phyloP scores from a whole-genome alignment of 495 filamentous ascomycete species.

The Xylaria telfairii region DNA sequence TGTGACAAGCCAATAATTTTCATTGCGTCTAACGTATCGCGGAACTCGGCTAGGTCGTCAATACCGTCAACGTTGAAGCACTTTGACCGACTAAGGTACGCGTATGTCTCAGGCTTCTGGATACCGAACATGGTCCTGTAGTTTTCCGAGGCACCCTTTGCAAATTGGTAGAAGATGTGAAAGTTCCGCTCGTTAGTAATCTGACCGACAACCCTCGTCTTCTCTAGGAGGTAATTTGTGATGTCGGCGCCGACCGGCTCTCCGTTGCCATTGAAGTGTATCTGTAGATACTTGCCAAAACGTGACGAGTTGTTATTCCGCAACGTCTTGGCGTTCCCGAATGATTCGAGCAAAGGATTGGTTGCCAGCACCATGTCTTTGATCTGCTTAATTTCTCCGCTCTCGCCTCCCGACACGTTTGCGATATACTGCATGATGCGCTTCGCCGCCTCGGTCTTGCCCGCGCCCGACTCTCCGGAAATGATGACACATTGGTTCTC shows the following conservation, averaged over 20 bases:
- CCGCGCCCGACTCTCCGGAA: constrained; percentile 96
- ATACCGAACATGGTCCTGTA: constrained; percentile 87
- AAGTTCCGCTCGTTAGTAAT: constrained; percentile 97
- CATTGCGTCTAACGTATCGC: constrained; percentile 95
- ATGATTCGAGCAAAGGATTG: constrained; percentile 95
- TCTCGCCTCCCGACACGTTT: constrained; percentile 86
- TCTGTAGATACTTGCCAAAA: constrained; percentile 97
- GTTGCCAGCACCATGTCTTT: constrained; percentile 99
- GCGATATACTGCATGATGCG: constrained; percentile 99
- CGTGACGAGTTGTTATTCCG: constrained; percentile 98
- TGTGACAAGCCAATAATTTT: constrained; percentile 87
- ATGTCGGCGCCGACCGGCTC: constrained; percentile 97
- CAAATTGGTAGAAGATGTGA: constrained; percentile 99
- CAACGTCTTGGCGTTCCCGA: constrained; percentile 97
- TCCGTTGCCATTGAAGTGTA: constrained; percentile 93
- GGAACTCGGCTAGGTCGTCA: constrained; percentile 88
- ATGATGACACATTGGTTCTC: constrained; percentile 99
- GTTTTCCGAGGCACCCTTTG: constrained; percentile 86
- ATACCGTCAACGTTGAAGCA: constrained; percentile 93
- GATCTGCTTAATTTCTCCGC: constrained; percentile 93
- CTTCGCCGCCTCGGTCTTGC: constrained; percentile 99
- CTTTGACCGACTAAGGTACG: constrained; percentile 94
- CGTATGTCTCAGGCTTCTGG: constrained; percentile 89
- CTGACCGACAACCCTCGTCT: constrained; percentile 93
- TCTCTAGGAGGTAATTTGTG: constrained; percentile 97